Evolutionary conservation across 331 rosid genomes (phyloP).

Genomic region (Saraca asoca): DNA sequence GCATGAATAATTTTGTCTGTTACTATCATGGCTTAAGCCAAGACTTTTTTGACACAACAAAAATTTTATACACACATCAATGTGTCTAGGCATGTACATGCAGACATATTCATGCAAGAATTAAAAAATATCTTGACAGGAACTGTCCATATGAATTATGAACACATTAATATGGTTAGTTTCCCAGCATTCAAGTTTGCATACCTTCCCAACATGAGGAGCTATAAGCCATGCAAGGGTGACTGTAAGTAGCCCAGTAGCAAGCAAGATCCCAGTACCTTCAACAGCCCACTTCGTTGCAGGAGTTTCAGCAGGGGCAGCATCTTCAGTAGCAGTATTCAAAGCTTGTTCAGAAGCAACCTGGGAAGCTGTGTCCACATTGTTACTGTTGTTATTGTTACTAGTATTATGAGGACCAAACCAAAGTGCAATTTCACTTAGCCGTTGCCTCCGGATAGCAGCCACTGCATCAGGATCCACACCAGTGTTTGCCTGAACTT

Average conservation of each 20-base stretch:
- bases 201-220: conserved; percentile 95
- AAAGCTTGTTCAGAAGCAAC: conserved; percentile 64
- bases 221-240: conserved; percentile 94
- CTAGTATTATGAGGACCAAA: conserved; percentile 67
- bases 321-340: conserved; percentile 54
- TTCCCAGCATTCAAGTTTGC: conserved; percentile 25
- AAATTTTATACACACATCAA: too few relatives aligned
- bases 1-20: background rate
- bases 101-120: conserved; percentile 11
- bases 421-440: conserved; percentile 87
- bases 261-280: conserved; percentile 90
- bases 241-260: conserved; percentile 92
- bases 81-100: background rate
- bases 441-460: conserved; percentile 86
- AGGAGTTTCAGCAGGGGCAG: conserved; percentile 59
- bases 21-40: too few relatives aligned
- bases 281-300: conserved; percentile 93
- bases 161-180: conserved; percentile 1
- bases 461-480: conserved; percentile 97
- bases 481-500: conserved; percentile 44
- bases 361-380: conserved; percentile 56
- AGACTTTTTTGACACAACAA: background rate
- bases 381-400: conserved; percentile 40
- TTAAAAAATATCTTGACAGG: conserved; percentile 10
- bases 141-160: background rate